Conservation (phyloP, 495 filamentous ascomycete genomes). For the Daldinia grandis region DNA sequence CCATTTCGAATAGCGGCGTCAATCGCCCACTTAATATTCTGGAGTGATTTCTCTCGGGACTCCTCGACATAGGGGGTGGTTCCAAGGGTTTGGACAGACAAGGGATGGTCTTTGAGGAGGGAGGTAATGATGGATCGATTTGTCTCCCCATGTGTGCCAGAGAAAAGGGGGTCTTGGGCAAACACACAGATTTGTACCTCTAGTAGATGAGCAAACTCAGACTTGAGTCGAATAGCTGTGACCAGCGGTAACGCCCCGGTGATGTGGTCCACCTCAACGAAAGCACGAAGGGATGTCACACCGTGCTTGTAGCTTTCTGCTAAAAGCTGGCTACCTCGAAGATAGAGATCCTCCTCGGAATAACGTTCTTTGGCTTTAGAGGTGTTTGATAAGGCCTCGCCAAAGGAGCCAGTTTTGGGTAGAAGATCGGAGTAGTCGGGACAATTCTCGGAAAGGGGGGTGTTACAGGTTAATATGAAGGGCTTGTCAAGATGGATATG, state of each 20-base stretch:
- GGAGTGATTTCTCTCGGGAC: slow-evolving; percentile 54
- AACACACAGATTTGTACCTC: slow-evolving; percentile 76
- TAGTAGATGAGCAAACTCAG: slow-evolving; percentile 51
- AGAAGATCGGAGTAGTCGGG: slow-evolving; percentile 66
- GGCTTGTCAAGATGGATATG: slow-evolving; percentile 83
- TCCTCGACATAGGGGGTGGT: slow-evolving; percentile 77
- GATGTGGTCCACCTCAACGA: slow-evolving; percentile 75
- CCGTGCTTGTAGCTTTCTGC: slow-evolving; percentile 71
- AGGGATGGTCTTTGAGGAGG: slow-evolving; percentile 49
- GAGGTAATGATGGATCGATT: slow-evolving; percentile 34
- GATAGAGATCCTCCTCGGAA: slow-evolving; percentile 64
- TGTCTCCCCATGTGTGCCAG: slow-evolving; percentile 56
- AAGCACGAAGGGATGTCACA: slow-evolving; percentile 76
- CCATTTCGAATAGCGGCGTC: not conserved
- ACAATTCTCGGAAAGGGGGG: slow-evolving; percentile 36
- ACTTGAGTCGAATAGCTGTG: slow-evolving; percentile 60
- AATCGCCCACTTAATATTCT: slow-evolving; percentile 72
- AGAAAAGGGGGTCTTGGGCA: slow-evolving; percentile 76
- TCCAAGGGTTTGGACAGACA: slow-evolving; percentile 67
- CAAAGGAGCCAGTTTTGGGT: slow-evolving; percentile 67
- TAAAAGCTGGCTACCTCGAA: slow-evolving; percentile 70
- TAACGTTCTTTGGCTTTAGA: slow-evolving; percentile 69
- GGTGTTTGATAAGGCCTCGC: slow-evolving; percentile 71
- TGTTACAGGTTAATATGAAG: slow-evolving; percentile 63
- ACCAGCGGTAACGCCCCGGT: slow-evolving; percentile 67